Evolutionary conservation across 179 eudicot species (phyloP).

Genomic region (Sideroxylon spinosum): DNA sequence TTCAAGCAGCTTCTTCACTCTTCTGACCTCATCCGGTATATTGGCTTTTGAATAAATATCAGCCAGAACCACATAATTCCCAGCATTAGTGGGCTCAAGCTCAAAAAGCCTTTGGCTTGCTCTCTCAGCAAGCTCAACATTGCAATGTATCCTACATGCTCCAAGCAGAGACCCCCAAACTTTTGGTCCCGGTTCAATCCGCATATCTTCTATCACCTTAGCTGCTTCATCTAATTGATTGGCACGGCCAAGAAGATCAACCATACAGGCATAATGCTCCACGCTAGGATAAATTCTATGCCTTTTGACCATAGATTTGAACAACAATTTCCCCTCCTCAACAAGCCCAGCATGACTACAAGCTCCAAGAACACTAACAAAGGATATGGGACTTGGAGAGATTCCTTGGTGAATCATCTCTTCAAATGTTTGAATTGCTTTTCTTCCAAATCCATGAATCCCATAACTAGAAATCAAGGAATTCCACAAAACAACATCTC

Average conservation of each 20-base stretch:
- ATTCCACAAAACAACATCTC: slow-evolving; percentile 77
- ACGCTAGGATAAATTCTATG: slow-evolving; percentile 47
- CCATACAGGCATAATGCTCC: slow-evolving; percentile 74
- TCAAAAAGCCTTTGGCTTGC: slow-evolving; percentile 57
- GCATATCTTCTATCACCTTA: slow-evolving; percentile 49
- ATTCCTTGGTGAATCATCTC: slow-evolving; percentile 49
- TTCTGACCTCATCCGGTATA: slow-evolving; percentile 63
- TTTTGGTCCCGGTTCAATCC: slow-evolving; percentile 54
- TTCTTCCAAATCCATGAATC: slow-evolving; percentile 54
- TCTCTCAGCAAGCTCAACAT: slow-evolving; percentile 68
- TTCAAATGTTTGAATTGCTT: slow-evolving; percentile 46
- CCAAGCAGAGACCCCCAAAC: slow-evolving; percentile 88
- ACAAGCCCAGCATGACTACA: slow-evolving; percentile 77
- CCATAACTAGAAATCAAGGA: slow-evolving; percentile 77
- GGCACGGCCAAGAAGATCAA: slow-evolving; percentile 73
- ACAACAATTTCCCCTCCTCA: slow-evolving; percentile 47
- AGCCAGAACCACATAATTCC: slow-evolving; percentile 64
- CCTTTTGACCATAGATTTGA: slow-evolving; percentile 44
- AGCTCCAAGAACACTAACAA: slow-evolving; percentile 70
- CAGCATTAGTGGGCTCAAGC: slow-evolving; percentile 72
- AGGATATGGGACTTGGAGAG: slow-evolving; percentile 55
- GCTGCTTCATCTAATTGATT: slow-evolving; percentile 54
- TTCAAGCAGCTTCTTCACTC: slow-evolving; percentile 48
- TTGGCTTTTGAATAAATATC: slow-evolving; percentile 60
- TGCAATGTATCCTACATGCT: slow-evolving; percentile 67